phyloP scores from a whole-genome alignment of 169 alveolate genomes.

The Plasmodium fragile region DNA sequence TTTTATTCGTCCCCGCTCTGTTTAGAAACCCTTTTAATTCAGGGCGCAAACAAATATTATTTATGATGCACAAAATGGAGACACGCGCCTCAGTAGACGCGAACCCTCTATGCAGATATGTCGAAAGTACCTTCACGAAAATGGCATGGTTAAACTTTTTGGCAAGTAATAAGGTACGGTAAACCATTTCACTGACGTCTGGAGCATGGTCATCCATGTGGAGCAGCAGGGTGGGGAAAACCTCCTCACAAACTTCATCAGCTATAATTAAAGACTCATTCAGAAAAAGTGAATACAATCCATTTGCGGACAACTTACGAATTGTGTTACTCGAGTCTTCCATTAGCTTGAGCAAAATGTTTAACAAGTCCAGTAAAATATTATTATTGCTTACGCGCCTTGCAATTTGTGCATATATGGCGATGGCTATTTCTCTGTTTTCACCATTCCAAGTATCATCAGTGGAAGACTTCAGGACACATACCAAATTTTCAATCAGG shows the following conservation, averaged over 20 bases:
- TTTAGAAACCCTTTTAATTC: background rate
- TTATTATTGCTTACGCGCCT: constrained; percentile 25
- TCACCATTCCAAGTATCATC: constrained; percentile 69
- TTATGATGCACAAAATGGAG: background rate
- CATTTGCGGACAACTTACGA: constrained; percentile 36
- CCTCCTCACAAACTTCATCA: constrained; percentile 24
- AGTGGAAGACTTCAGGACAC: constrained; percentile 34
- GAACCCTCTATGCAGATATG: background rate
- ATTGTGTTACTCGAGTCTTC: constrained; percentile 46
- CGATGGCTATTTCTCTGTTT: constrained; percentile 57
- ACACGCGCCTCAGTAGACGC: background rate
- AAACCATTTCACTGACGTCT: constrained; percentile 31
- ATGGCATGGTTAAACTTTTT: constrained; percentile 3
- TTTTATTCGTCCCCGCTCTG: background rate
- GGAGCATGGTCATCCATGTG: constrained; percentile 63
- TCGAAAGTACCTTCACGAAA: constrained; percentile 17
- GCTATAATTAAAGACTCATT: constrained; percentile 21
- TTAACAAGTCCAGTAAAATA: constrained; percentile 45
- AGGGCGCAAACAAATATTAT: background rate
- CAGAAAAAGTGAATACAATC: constrained; percentile 46
- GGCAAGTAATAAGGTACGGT: constrained; percentile 10
- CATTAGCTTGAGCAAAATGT: constrained; percentile 16
- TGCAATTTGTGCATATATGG: constrained; percentile 34
- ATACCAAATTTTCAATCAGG: constrained; percentile 31
- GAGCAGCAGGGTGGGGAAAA: constrained; percentile 31